Base-by-base conservation (phyloP, 768 basidiomycete genomes). In the Psilocybe cubensis region DNA sequence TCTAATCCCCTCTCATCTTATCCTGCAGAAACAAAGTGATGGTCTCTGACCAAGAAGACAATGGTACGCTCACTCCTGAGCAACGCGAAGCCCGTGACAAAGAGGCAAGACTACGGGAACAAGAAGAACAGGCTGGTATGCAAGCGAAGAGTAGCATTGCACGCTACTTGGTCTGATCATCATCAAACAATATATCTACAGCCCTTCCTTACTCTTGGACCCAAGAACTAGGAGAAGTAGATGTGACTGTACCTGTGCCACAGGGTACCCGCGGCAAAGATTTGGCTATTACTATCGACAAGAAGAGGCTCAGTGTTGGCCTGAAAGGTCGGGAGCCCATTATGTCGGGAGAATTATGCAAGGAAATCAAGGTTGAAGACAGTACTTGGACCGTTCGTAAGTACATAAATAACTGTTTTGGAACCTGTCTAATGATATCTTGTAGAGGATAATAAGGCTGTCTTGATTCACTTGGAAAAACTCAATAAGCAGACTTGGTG, bases 341-440 rank as follows among this genome's bases (percentile, higher is more conserved):
- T 67, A 68, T 99, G 66, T 82, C 82, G n/a, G 97, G 97, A 14
- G 90, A 95, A 56, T 80, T 99, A 33, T 95, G 91, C 77, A 89
- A 89, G 66, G 95, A 96, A 59, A 89, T 98, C 76, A 95, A 96
- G 68, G 79, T 97, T 46, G 97, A 97, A 61, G 97, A 98, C 44
- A 96, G 94, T 57, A 96, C 95, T 12, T 98, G 97, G 97, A 95
- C 92, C 6, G 70, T 98, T 33, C 87, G 96, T 96, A 61, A 54
- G 86, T 80, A 9, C 23, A 21, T 11, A 18, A 8, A 17, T 1
- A 8, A 21, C 11, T 29, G 50, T 20, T 14, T n/a, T 7, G 35
- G 29, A 3, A 50, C 28, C 11, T 46, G 44, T 14, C 35, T 29
- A 20, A 44, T 10, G 56, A 11, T 54, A 44, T 55, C 43, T 44